These are phyloP conservation scores for Lactarius evosmus DNA, from an alignment of 768 basidiomycete genomes.

Conservation along the genomic window DNA sequence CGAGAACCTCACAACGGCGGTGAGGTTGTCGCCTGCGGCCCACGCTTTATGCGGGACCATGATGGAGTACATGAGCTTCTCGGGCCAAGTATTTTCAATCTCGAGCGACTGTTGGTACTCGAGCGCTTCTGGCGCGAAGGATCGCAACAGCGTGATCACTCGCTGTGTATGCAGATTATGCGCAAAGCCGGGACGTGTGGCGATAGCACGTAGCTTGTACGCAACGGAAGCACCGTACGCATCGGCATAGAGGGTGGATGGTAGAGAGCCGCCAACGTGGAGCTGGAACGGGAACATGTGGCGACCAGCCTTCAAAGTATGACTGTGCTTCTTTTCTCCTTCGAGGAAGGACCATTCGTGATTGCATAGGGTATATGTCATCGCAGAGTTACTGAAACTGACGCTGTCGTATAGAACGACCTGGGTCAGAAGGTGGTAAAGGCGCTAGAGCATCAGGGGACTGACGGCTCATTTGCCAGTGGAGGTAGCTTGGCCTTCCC, in stretches of 20 bases:
- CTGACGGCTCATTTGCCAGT: conserved; percentile 56
- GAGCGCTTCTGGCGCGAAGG: conserved; percentile 75
- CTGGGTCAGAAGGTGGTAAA: conserved; percentile 19
- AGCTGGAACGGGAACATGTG: conserved; percentile 93
- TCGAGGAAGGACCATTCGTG: conserved; percentile 95
- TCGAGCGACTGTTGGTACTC: conserved; percentile 97
- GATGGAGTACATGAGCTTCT: conserved; percentile 93
- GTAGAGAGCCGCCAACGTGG: conserved; percentile 79
- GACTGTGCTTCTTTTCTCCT: conserved; percentile 70
- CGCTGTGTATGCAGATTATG: conserved; percentile 60
- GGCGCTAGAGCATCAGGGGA: conserved; percentile 26
- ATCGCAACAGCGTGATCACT: conserved; percentile 66
- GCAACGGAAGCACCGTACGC: conserved; percentile 58
- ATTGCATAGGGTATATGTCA: conserved; percentile 64
- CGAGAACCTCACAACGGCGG: conserved; percentile 80
- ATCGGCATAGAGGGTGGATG: conserved; percentile 65
- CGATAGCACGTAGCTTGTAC: conserved; percentile 90
- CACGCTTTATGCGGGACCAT: conserved; percentile 95
- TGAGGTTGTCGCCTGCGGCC: conserved; percentile 84
- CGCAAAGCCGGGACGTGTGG: conserved; percentile 71
- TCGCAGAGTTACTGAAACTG: conserved; percentile 43
- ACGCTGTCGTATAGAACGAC: conserved; percentile 38
- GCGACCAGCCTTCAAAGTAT: conserved; percentile 93
- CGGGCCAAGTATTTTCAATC: conserved; percentile 96
- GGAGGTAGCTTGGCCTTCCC: conserved; percentile 77